Evolutionary conservation across 2,329 filamentous ascomycete species (phyloP).

Genomic region (Thielaviopsis musarum): DNA sequence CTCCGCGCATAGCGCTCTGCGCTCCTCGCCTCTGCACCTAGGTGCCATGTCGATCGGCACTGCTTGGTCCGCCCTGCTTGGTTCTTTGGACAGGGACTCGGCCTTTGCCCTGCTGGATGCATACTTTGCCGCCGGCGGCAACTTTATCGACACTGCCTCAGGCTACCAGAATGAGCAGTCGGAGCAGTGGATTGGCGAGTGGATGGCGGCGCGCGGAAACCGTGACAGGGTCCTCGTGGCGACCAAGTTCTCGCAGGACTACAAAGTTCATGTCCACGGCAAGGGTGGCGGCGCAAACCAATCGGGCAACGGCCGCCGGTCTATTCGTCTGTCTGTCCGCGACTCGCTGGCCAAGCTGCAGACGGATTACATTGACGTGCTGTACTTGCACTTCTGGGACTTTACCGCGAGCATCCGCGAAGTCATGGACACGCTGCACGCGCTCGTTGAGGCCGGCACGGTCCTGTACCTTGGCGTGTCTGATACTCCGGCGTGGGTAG

Average conservation of each 20-base stretch:
- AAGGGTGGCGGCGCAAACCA: conserved; percentile 24
- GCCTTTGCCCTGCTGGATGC: conserved; percentile 41
- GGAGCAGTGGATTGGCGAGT: conserved; percentile 40
- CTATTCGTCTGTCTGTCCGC: conserved; percentile 25
- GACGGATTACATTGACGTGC: conserved; percentile 28
- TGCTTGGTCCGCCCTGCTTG: conserved; percentile 29
- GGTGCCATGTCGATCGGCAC: conserved; percentile 37
- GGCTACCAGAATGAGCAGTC: conserved; percentile 42
- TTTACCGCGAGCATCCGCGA: conserved; percentile 25
- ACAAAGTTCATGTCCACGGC: conserved; percentile 22
- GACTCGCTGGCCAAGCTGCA: conserved; percentile 29
- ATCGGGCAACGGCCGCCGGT: conserved; percentile 26
- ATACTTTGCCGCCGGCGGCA: conserved; percentile 40
- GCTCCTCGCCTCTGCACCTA: conserved; percentile 34
- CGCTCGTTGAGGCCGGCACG: conserved; percentile 24
- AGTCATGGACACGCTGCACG: conserved; percentile 26
- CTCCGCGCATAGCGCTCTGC: conserved; percentile 30
- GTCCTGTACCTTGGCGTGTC: conserved; percentile 26
- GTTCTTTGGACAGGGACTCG: conserved; percentile 35
- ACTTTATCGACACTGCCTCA: conserved; percentile 51
- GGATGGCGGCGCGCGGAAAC: conserved; percentile 31
- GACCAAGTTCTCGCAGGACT: conserved; percentile 38
- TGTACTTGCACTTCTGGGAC: conserved; percentile 30
- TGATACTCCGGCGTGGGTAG: conserved; percentile 25
- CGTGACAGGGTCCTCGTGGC: conserved; percentile 37